Percentiles rank a stretch among this genome's conserved stretches.
Conservation (phyloP, 2,329 filamentous ascomycete species). For the Stylonectria norvegica region DNA sequence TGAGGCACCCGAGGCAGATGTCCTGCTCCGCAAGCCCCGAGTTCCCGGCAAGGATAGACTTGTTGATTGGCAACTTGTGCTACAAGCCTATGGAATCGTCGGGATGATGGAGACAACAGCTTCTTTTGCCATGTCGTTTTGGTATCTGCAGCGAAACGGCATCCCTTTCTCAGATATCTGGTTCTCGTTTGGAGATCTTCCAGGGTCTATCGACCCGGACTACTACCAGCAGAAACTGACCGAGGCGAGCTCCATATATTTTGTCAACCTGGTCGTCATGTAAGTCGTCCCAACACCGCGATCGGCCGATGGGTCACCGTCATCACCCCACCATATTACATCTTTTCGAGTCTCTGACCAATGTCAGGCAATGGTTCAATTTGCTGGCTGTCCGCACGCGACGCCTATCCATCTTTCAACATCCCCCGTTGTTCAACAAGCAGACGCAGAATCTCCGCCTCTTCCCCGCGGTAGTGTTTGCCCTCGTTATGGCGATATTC, state of each 20-base stretch:
- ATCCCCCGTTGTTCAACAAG: conserved; percentile 64
- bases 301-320: conserved; percentile 2
- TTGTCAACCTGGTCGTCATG: conserved; percentile 78
- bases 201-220: conserved; percentile 48
- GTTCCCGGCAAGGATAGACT: conserved; percentile 67
- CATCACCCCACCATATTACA: background rate
- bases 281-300: conserved; percentile 13
- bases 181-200: conserved; percentile 62
- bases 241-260: conserved; percentile 70
- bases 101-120: conserved; percentile 60
- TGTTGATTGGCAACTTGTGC: conserved; percentile 68
- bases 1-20: conserved; percentile 72
- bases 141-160: conserved; percentile 61
- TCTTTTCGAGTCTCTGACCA: conserved; percentile 7
- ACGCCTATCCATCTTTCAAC: conserved; percentile 65
- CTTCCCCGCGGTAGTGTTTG: conserved; percentile 67
- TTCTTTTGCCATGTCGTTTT: conserved; percentile 64
- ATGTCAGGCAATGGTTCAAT: conserved; percentile 63
- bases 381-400: conserved; percentile 66
- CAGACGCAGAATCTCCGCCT: conserved; percentile 64
- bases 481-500: conserved; percentile 66
- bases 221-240: conserved; percentile 46
- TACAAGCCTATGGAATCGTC: conserved; percentile 70
- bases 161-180: conserved; percentile 63
- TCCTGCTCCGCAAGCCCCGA: conserved; percentile 66